phyloP scores from a whole-genome alignment of 2,329 filamentous ascomycete genomes.

The Colletotrichum liriopes region DNA sequence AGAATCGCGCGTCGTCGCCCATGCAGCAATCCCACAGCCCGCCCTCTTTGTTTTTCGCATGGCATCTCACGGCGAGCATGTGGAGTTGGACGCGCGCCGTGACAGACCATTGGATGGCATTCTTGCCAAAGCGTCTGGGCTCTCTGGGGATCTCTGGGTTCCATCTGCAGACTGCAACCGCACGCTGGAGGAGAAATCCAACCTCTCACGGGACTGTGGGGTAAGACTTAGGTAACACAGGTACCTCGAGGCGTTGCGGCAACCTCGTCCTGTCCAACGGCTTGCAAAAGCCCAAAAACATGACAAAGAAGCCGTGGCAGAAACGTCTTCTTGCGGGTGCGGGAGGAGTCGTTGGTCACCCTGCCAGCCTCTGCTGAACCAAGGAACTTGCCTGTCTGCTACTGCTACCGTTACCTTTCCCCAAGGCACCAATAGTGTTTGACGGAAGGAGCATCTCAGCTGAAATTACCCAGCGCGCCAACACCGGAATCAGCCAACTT shows the following conservation, averaged over 20 bases:
- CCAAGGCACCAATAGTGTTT: constrained; percentile 10
- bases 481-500: constrained; percentile 26
- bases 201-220: constrained; percentile 22
- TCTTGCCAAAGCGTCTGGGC: not conserved
- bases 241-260: constrained; percentile 1
- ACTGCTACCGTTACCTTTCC: constrained; percentile 8
- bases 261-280: constrained; percentile 7
- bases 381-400: constrained; percentile 35
- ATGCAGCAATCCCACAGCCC: constrained; percentile 6
- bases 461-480: constrained; percentile 18
- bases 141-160: constrained; percentile 10
- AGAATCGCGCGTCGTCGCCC: constrained; percentile 10
- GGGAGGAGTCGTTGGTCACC: constrained; percentile 29
- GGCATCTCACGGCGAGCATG: constrained; percentile 16
- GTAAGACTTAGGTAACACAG: constrained; percentile 17
- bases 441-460: constrained; percentile 19
- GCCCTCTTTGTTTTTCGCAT: constrained; percentile 7
- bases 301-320: constrained; percentile 31
- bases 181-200: constrained; percentile 11
- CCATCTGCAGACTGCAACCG: constrained; percentile 30
- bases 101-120: constrained; percentile 21
- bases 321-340: constrained; percentile 18
- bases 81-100: constrained; percentile 11
- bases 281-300: constrained; percentile 15
- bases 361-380: constrained; percentile 22